These are phyloP conservation scores for Draba incana DNA, from an alignment of 345 rosid genomes.

Conservation along the genomic window DNA sequence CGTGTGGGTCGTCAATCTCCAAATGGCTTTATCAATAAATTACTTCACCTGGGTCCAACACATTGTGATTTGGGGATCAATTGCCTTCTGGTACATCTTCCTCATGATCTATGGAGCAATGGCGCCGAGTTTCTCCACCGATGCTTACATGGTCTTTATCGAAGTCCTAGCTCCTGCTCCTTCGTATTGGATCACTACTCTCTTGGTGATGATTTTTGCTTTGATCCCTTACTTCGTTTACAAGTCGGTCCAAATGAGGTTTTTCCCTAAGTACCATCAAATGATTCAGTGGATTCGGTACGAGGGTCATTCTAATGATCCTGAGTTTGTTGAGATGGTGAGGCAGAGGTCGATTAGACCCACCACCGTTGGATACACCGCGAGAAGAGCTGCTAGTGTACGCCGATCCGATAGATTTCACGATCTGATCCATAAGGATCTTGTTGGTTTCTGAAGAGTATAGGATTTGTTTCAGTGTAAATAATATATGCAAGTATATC, in stretches of 20 bases:
- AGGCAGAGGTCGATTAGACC: conserved; percentile 77
- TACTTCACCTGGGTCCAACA: conserved; percentile 92
- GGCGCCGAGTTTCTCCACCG: conserved; percentile 68
- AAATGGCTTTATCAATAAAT: conserved; percentile 79
- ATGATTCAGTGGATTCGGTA: conserved; percentile 86
- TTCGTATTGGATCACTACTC: conserved; percentile 67
- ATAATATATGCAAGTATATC: conserved; percentile 25
- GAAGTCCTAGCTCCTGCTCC: conserved; percentile 90
- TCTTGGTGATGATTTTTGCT: conserved; percentile 60
- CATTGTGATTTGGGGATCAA: conserved; percentile 90
- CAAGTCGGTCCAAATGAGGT: conserved; percentile 74
- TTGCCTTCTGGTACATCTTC: conserved; percentile 77
- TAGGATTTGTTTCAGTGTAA: conserved; percentile 20
- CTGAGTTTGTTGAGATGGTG: conserved; percentile 74
- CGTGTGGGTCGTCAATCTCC: conserved; percentile 94
- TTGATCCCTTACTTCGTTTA: conserved; percentile 72
- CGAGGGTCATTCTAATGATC: conserved; percentile 71
- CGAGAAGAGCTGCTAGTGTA: conserved; percentile 46
- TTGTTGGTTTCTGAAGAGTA: conserved; percentile 27
- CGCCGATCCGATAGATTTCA: conserved; percentile 42
- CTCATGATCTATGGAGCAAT: conserved; percentile 86
- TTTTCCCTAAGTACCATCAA: conserved; percentile 86
- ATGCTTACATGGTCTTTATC: conserved; percentile 79
- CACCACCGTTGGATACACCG: conserved; percentile 82
- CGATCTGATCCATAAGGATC: conserved; percentile 35